These are phyloP conservation scores for Rusavskia elegans DNA, from an alignment of 495 filamentous ascomycete species.

Conservation along the genomic window DNA sequence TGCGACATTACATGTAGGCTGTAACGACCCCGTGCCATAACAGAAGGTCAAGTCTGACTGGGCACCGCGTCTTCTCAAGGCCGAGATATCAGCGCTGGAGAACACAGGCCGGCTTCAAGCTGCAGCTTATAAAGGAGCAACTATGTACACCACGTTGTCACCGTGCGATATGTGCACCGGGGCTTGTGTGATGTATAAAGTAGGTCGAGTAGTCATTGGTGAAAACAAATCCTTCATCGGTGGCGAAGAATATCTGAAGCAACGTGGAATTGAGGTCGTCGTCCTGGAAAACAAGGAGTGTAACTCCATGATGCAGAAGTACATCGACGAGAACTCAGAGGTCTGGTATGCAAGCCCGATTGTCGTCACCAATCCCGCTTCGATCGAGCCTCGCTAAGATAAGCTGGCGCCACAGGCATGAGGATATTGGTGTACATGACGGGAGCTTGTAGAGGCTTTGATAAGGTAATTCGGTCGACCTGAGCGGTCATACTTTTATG, in stretches of 20 bases:
- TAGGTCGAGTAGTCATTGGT: constrained; percentile 68
- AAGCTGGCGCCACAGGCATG: constrained; percentile 36
- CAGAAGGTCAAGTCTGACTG: background rate
- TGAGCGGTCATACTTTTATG: background rate
- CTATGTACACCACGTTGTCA: constrained; percentile 79
- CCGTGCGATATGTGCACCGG: constrained; percentile 86
- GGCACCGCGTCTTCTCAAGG: constrained; percentile 28
- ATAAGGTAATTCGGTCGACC: too few species aligned
- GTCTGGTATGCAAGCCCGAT: constrained; percentile 43
- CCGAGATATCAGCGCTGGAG: constrained; percentile 66
- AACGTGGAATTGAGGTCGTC: constrained; percentile 59
- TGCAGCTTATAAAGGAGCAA: constrained; percentile 52
- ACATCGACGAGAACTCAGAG: constrained; percentile 60
- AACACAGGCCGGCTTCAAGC: constrained; percentile 63
- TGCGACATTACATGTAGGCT: constrained; percentile 56
- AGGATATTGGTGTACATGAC: constrained; percentile 52
- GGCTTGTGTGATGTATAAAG: constrained; percentile 65
- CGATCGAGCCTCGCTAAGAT: background rate
- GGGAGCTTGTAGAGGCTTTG: background rate
- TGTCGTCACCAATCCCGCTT: constrained; percentile 1
- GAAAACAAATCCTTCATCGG: constrained; percentile 70
- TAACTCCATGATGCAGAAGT: constrained; percentile 56
- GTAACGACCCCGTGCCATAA: background rate
- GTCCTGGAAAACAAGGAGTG: constrained; percentile 55
- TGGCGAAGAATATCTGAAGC: constrained; percentile 57